These are phyloP conservation scores for Termitomyces sp. DNA, from an alignment of 768 basidiomycete species.

Conservation along the genomic window DNA sequence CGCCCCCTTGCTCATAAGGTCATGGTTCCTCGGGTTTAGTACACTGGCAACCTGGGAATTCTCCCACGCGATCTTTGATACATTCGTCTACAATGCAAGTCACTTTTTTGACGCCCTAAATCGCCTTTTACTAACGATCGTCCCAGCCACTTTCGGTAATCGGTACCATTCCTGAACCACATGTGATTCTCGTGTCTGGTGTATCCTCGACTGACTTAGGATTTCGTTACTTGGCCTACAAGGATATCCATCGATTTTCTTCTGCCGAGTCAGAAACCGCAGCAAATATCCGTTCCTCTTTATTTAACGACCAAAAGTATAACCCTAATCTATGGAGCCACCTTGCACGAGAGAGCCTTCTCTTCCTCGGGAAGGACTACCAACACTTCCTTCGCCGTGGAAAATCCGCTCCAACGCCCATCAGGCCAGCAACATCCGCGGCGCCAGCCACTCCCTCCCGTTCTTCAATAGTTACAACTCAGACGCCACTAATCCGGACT, in stretches of 20 bases:
- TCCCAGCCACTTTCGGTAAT: constrained; percentile 44
- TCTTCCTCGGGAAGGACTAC: constrained; percentile 64
- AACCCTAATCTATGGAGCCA: constrained; percentile 58
- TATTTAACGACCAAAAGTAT: constrained; percentile 69
- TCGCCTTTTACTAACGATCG: not conserved
- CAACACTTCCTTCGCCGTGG: constrained; percentile 61
- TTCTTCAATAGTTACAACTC: constrained; percentile 30
- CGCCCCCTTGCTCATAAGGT: constrained; percentile 35
- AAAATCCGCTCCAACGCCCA: constrained; percentile 23
- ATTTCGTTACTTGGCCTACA: constrained; percentile 62
- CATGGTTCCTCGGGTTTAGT: constrained; percentile 44
- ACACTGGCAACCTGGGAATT: constrained; percentile 62
- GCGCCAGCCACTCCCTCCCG: constrained; percentile 8
- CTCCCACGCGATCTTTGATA: constrained; percentile 54
- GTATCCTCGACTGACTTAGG: constrained; percentile 44
- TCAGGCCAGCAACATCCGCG: constrained; percentile 11
- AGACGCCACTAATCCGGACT: constrained; percentile 32
- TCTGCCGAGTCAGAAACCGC: constrained; percentile 34
- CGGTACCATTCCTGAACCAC: constrained; percentile 40
- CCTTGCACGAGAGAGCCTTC: constrained; percentile 51
- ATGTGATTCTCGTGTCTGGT: constrained; percentile 57
- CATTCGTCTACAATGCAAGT: constrained; percentile 50
- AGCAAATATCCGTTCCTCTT: constrained; percentile 38
- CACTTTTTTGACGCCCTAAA: not conserved
- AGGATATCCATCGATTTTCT: constrained; percentile 52